Evolutionary conservation across 805 yeast genomes (phyloP).

Genomic region (Wickerhamiella alocasiicola): DNA sequence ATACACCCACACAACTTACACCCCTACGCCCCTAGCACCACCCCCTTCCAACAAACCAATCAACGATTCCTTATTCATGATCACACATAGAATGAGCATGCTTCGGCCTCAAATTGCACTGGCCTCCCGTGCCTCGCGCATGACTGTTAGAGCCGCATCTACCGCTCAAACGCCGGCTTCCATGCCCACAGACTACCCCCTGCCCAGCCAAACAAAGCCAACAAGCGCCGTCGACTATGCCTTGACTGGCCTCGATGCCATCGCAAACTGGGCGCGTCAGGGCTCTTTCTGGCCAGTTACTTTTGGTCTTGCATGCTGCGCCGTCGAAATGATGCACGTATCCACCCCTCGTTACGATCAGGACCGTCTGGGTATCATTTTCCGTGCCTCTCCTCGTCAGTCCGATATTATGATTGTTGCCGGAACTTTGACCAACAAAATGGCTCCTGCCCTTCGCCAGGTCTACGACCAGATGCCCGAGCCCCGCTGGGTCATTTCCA

Average conservation of each 20-base stretch:
- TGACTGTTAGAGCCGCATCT: slow-evolving; percentile 7
- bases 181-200: slow-evolving; percentile 56
- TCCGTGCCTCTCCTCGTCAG: slow-evolving; percentile 89
- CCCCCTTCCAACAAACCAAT: background rate
- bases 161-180: slow-evolving; percentile 1
- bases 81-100: background rate
- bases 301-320: slow-evolving; percentile 85
- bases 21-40: background rate
- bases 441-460: slow-evolving; percentile 89
- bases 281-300: slow-evolving; percentile 92
- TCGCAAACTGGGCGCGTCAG: slow-evolving; percentile 84
- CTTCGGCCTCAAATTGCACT: background rate
- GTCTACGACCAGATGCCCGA: slow-evolving; percentile 92
- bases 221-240: slow-evolving; percentile 63
- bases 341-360: slow-evolving; percentile 87
- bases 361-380: slow-evolving; percentile 82
- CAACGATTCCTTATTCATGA: slow-evolving; percentile 2
- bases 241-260: slow-evolving; percentile 64
- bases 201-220: slow-evolving; percentile 51
- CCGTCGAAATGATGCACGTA: slow-evolving; percentile 91
- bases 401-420: slow-evolving; percentile 88
- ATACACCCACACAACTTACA: too few relatives aligned
- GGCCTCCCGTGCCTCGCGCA: background rate
- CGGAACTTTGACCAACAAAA: slow-evolving; percentile 80
- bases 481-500: slow-evolving; percentile 87